Evolutionary conservation across 306 rosid species (phyloP).

Genomic region (Ceratonia siliqua): DNA sequence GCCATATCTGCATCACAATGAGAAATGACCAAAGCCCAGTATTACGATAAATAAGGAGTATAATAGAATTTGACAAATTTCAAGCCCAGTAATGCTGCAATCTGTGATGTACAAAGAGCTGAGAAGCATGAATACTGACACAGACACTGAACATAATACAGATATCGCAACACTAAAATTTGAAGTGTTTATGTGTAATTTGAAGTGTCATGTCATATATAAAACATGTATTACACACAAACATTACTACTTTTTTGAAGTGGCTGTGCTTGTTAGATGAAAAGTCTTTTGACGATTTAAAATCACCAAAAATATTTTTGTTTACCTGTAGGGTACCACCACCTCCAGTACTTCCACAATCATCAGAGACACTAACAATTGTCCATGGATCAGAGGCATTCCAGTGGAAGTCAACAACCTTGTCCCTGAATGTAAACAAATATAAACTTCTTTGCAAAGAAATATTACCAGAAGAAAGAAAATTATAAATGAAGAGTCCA

Average conservation of each 20-base stretch:
- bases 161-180: no score
- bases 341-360: constrained; percentile 81
- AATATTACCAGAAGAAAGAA: not conserved
- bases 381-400: constrained; percentile 97
- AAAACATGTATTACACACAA: no score
- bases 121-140: no score
- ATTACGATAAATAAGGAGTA: no score
- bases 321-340: constrained; percentile 73
- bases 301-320: not conserved
- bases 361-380: constrained; percentile 93
- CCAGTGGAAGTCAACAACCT: constrained; percentile 93
- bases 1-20: constrained; percentile 52
- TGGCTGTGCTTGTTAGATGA: no score
- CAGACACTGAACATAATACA: no score
- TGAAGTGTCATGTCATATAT: no score
- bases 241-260: no score
- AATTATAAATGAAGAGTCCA: not conserved
- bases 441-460: not conserved
- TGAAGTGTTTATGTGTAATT: no score
- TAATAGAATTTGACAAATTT: not conserved
- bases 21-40: no score
- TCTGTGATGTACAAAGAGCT: not conserved
- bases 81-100: not conserved
- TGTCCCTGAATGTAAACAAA: constrained; percentile 63
- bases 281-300: no score